Percentiles rank a stretch among this genome's conserved stretches.
Evolutionary conservation across 2,329 filamentous ascomycete genomes (phyloP).

Genomic region (Rhynchosporium agropyri): DNA sequence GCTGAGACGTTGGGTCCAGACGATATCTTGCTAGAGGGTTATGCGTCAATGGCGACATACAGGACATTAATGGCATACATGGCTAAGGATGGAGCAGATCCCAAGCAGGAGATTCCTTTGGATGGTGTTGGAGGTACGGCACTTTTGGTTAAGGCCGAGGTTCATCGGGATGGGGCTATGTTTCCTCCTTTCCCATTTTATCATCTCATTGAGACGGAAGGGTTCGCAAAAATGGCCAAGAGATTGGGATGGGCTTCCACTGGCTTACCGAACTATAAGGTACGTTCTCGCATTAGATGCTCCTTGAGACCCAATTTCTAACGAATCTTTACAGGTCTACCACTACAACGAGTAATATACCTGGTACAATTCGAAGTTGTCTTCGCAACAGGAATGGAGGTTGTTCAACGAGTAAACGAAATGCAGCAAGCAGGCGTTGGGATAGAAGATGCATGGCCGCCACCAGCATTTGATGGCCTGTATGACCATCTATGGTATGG

Average conservation of each 20-base stretch:
- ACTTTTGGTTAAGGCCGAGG: conserved; percentile 91
- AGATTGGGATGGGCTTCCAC: conserved; percentile 82
- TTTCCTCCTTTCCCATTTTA: conserved; percentile 97
- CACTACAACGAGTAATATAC: conserved; percentile 39
- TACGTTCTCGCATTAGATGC: conserved; percentile 48
- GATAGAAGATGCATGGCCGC: neutral
- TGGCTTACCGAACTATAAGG: conserved; percentile 96
- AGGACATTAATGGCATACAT: conserved; percentile 89
- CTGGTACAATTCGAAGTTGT: conserved; percentile 34
- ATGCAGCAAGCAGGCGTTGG: neutral
- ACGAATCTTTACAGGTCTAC: conserved; percentile 34
- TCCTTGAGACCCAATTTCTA: neutral
- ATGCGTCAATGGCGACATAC: conserved; percentile 90
- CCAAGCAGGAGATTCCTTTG: conserved; percentile 68
- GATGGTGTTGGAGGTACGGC: conserved; percentile 95
- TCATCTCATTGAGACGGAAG: conserved; percentile 95
- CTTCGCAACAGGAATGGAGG: conserved; percentile 28
- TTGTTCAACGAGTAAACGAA: neutral
- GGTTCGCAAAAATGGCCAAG: conserved; percentile 96
- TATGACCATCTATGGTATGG: neutral
- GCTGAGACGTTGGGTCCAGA: conserved; percentile 82
- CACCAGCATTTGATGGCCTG: neutral
- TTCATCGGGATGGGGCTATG: conserved; percentile 97
- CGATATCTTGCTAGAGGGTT: conserved; percentile 92
- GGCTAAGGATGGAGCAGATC: conserved; percentile 59